Base-by-base conservation (phyloP, 768 basidiomycete genomes). In the Arthromyces matolae region DNA sequence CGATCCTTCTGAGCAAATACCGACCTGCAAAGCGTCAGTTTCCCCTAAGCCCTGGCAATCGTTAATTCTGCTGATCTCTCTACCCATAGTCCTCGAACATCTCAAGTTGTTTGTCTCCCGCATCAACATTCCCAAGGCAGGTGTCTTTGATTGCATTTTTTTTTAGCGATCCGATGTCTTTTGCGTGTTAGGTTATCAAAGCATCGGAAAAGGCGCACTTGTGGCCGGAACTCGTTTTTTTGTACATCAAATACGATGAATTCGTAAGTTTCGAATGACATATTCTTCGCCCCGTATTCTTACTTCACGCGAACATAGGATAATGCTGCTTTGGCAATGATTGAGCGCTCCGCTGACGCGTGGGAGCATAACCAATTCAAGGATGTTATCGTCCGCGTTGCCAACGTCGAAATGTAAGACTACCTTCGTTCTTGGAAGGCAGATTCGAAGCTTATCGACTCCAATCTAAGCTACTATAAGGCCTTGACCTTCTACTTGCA, bases 281-380 rank as follows among this genome's bases (percentile, higher is more conserved):
- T 45, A 8, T 33, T 1, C 10, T 37, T 31, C 5, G 12, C 33
- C 33, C 25, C 10, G n/a, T n/a, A n/a, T n/a, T 29, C 16, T 18
- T 8, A 18, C 4, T 33, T 42, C 24, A 41, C 25, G 27, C 42
- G 8, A 53, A 24, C 50, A 47, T 23, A 92, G 83, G 96, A 98
- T 65, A 98, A 99, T 61, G 95, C 96, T 25, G 91, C 95, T 29
- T 75, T 98, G 56, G 92, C 93, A 4, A 99, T 98, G 94, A 97
- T 98, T 65, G 96, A 99, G 66, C 86, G 94, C 16, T 90, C 96
- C 2, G 81, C 91, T n/a, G 93, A 96, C 67, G 93, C 93, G 40
- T 99, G 94, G 94, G 96, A 99, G 48, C 96, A 99, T 72, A 94
- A 92, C 60, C 95, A 97, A 66, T 99, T 99, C 84, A 98, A 98